Conservation (phyloP, 805 yeast species). For the Hanseniaspora meyeri region DNA sequence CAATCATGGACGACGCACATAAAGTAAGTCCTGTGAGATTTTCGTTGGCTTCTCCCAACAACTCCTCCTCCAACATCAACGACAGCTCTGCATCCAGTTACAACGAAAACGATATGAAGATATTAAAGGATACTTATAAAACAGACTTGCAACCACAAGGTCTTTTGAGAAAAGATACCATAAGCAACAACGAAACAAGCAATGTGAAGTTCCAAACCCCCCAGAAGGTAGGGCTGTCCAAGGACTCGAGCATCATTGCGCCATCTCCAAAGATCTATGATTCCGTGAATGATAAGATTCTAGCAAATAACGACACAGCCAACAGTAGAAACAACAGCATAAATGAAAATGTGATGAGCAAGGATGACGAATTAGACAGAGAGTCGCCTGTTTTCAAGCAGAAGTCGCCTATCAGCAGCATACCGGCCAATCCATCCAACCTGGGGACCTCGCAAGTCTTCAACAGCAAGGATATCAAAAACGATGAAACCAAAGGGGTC, state of each 20-base stretch:
- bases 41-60: not conserved
- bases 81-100: not conserved
- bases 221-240: not conserved
- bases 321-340: not conserved
- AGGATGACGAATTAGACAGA: not conserved
- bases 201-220: slow-evolving; percentile 2
- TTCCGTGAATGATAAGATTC: not conserved
- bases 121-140: not conserved
- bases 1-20: not conserved
- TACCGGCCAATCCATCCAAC: slow-evolving; percentile 9
- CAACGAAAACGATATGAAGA: not conserved
- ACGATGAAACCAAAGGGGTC: not conserved
- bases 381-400: not conserved
- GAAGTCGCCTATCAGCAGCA: not conserved
- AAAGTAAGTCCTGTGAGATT: not conserved
- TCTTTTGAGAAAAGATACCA: not conserved
- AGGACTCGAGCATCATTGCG: not conserved
- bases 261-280: not conserved
- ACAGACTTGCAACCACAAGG: not conserved
- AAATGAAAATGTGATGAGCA: not conserved
- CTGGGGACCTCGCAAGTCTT: not conserved
- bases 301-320: not conserved
- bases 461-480: not conserved
- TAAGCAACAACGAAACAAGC: not conserved
- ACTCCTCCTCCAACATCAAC: not conserved